Evolutionary conservation across 1,139 yeast genomes (phyloP).

Genomic region (Magnusiomyces magnusii): DNA sequence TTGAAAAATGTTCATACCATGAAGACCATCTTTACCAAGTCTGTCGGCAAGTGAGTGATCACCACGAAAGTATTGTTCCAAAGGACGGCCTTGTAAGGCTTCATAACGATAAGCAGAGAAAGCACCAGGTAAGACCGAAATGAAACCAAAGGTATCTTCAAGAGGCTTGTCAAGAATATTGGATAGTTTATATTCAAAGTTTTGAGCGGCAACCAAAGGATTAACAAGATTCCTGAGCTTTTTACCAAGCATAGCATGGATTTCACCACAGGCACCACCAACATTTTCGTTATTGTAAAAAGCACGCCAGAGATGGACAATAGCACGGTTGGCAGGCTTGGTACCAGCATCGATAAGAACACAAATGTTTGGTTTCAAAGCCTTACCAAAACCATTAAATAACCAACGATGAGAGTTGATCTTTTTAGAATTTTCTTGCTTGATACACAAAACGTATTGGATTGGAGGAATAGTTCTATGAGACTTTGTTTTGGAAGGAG

Average conservation of each 20-base stretch:
- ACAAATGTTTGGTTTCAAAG: conserved; percentile 78
- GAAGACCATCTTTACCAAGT: conserved; percentile 42
- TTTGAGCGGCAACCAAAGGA: conserved; percentile 88
- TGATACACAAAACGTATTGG: conserved; percentile 82
- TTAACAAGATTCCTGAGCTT: conserved; percentile 59
- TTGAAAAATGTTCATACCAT: conserved; percentile 63
- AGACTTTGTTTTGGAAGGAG: conserved; percentile 51
- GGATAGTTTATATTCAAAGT: conserved; percentile 88
- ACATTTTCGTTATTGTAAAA: conserved; percentile 76
- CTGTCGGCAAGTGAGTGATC: conserved; percentile 48
- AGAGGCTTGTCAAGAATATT: conserved; percentile 87
- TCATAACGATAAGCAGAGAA: conserved; percentile 80
- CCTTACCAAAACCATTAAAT: conserved; percentile 87
- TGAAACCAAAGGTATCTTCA: conserved; percentile 83
- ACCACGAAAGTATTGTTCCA: conserved; percentile 86
- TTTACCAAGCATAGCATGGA: conserved; percentile 79
- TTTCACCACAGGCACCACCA: conserved; percentile 95
- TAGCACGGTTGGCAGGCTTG: conserved; percentile 73
- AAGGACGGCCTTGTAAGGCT: conserved; percentile 76
- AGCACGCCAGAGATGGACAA: conserved; percentile 84
- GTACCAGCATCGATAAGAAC: conserved; percentile 92
- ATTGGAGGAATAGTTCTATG: conserved; percentile 55
- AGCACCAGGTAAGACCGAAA: conserved; percentile 89
- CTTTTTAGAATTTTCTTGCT: conserved; percentile 84
- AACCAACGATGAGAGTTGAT: conserved; percentile 98